Conservation (phyloP, 2,329 filamentous ascomycete genomes). For the Trichoderma lentiforme region DNA sequence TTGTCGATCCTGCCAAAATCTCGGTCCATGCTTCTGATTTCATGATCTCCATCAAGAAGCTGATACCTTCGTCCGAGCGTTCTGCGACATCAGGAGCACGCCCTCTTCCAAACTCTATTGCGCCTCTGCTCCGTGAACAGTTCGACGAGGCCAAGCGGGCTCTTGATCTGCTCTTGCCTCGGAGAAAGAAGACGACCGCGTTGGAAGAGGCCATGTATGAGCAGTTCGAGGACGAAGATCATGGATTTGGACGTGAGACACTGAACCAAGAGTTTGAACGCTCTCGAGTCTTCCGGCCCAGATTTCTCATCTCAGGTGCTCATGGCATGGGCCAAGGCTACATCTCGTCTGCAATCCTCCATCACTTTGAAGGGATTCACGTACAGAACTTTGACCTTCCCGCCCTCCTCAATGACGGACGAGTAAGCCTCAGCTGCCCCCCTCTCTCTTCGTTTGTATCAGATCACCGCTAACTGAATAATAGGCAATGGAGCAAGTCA, state of each 20-base stretch:
- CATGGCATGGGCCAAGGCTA: slow-evolving; percentile 94
- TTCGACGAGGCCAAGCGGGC: slow-evolving; percentile 65
- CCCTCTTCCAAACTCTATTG: slow-evolving; percentile 73
- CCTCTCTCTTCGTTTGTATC: background rate
- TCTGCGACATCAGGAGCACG: slow-evolving; percentile 81
- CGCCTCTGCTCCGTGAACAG: slow-evolving; percentile 74
- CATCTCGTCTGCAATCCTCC: slow-evolving; percentile 76
- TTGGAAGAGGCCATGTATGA: slow-evolving; percentile 92
- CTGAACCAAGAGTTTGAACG: slow-evolving; percentile 76
- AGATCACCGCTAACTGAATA: slow-evolving; percentile 22
- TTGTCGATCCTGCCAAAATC: slow-evolving; percentile 83
- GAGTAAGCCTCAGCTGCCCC: slow-evolving; percentile 49
- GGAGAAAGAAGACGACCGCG: slow-evolving; percentile 81
- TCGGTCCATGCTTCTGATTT: slow-evolving; percentile 90
- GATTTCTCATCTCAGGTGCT: slow-evolving; percentile 77
- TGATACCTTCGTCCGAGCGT: slow-evolving; percentile 90
- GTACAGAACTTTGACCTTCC: slow-evolving; percentile 93
- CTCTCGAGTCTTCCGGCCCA: slow-evolving; percentile 81
- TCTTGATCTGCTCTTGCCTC: slow-evolving; percentile 74
- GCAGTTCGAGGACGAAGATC: slow-evolving; percentile 75
- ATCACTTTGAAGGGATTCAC: slow-evolving; percentile 89
- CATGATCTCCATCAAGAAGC: slow-evolving; percentile 94
- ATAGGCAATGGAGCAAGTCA: slow-evolving; percentile 75
- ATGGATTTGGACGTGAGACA: slow-evolving; percentile 81
- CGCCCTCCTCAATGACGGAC: slow-evolving; percentile 78